A percentile compares a stretch with the other conserved stretches of the same genome.
These are phyloP conservation scores for Penicillium sp. DNA, from an alignment of 2,329 filamentous ascomycete species.

Conservation along the genomic window DNA sequence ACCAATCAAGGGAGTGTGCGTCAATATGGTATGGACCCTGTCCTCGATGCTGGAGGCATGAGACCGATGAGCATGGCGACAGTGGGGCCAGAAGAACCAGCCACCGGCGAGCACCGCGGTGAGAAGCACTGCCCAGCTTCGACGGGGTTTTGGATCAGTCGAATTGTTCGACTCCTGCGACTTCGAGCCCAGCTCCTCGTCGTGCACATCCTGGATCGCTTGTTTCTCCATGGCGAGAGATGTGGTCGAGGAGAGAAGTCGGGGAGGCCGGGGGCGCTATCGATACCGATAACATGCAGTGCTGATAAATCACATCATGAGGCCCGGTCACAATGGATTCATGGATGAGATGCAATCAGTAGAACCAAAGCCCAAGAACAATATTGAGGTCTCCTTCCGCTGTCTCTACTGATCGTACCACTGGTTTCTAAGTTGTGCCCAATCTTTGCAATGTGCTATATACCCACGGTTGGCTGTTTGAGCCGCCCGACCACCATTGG, in stretches of 20 bases:
- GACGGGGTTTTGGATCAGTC: neutral
- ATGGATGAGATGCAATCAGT: no score
- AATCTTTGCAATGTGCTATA: no score
- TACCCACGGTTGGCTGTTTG: no score
- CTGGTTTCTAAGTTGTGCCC: neutral
- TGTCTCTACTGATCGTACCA: neutral
- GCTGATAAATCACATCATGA: no score
- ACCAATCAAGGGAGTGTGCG: constrained; percentile 51
- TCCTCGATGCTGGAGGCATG: constrained; percentile 31
- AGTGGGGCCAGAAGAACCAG: constrained; percentile 17
- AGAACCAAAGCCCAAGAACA: neutral
- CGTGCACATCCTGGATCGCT: neutral
- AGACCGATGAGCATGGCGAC: constrained; percentile 5
- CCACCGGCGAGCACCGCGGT: constrained; percentile 8
- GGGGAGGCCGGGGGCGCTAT: no score
- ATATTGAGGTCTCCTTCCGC: neutral
- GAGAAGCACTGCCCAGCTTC: constrained; percentile 12
- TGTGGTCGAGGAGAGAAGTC: neutral
- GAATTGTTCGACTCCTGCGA: neutral
- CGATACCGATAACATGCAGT: no score
- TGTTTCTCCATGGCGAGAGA: neutral
- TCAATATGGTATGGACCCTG: constrained; percentile 46
- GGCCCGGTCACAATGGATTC: no score
- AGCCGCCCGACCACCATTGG: no score
- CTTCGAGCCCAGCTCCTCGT: no score